phyloP scores from a whole-genome alignment of 2,329 filamentous ascomycete genomes.

The Microdochium bolleyi region DNA sequence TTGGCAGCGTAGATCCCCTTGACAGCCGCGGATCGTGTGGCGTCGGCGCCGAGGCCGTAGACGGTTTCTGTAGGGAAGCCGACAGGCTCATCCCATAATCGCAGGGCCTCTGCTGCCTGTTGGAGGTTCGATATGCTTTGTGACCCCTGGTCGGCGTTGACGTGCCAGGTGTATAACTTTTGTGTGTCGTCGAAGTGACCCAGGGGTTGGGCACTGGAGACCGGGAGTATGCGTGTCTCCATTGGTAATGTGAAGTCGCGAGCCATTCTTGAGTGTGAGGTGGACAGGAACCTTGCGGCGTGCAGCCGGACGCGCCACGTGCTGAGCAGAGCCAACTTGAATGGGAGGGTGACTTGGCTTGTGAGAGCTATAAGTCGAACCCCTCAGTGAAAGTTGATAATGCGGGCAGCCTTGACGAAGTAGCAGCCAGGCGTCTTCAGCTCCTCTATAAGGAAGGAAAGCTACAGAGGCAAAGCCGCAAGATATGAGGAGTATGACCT shows the following conservation, averaged over 20 bases:
- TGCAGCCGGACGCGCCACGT: not conserved
- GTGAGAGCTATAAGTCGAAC: not conserved
- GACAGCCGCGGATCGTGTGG: conserved; percentile 75
- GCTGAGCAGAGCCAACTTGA: not conserved
- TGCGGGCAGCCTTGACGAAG: not conserved
- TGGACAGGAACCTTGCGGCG: not conserved
- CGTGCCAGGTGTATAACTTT: conserved; percentile 16
- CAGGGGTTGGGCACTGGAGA: not conserved
- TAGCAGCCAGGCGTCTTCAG: not conserved
- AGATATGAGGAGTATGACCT: no score
- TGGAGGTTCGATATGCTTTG: not conserved
- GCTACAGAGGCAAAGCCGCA: no score
- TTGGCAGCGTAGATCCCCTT: conserved; percentile 91
- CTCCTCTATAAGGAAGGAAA: no score
- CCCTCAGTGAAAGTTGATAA: not conserved
- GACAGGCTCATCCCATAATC: conserved; percentile 60
- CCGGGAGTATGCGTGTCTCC: not conserved
- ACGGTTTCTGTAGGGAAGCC: conserved; percentile 98
- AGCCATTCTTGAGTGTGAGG: not conserved
- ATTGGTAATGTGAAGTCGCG: not conserved
- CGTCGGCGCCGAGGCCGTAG: conserved; percentile 94
- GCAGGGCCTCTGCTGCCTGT: conserved; percentile 1
- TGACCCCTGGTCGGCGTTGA: conserved; percentile 7
- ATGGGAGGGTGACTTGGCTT: not conserved
- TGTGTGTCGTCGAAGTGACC: not conserved